These are phyloP conservation scores for Ophiostoma fasciatum DNA, from an alignment of 2,329 filamentous ascomycete species.

Conservation along the genomic window DNA sequence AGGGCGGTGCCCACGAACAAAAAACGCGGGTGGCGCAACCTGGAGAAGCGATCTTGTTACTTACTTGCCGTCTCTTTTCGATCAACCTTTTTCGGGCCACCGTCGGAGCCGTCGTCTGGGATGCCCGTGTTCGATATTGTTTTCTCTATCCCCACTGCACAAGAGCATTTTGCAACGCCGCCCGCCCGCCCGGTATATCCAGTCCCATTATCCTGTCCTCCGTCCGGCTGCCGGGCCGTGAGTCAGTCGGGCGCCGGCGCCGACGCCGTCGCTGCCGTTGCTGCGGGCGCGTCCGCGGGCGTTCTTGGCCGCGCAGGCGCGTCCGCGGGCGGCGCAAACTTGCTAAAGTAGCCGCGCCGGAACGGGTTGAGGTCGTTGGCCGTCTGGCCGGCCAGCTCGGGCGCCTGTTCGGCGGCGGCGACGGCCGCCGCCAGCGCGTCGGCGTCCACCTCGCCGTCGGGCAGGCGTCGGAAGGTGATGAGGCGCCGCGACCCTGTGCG, in stretches of 20 bases:
- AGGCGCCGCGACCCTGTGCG: conserved; percentile 66
- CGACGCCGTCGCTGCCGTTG: not conserved
- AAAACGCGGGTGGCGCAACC: conserved; percentile 3
- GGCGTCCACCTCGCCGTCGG: conserved; percentile 39
- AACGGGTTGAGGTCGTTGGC: conserved; percentile 48
- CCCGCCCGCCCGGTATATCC: no score
- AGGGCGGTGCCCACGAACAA: no score
- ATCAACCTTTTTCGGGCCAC: no score
- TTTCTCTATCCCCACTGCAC: no score
- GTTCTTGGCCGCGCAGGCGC: not conserved
- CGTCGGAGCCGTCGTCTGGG: no score
- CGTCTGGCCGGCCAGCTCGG: conserved; percentile 27
- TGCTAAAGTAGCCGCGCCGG: conserved; percentile 42
- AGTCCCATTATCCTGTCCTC: no score
- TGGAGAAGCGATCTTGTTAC: conserved; percentile 1
- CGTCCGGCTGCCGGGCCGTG: no score
- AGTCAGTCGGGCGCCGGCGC: no score
- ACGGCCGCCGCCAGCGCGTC: conserved; percentile 21
- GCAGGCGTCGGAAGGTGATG: conserved; percentile 67
- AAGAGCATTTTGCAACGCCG: no score
- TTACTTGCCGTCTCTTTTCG: conserved; percentile 13
- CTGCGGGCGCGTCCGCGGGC: not conserved
- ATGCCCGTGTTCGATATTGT: no score
- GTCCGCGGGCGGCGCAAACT: conserved; percentile 25
- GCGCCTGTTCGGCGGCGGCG: conserved; percentile 16